Conservation (phyloP, 148 eudicot genomes). For the Dianthus caryophyllus region DNA sequence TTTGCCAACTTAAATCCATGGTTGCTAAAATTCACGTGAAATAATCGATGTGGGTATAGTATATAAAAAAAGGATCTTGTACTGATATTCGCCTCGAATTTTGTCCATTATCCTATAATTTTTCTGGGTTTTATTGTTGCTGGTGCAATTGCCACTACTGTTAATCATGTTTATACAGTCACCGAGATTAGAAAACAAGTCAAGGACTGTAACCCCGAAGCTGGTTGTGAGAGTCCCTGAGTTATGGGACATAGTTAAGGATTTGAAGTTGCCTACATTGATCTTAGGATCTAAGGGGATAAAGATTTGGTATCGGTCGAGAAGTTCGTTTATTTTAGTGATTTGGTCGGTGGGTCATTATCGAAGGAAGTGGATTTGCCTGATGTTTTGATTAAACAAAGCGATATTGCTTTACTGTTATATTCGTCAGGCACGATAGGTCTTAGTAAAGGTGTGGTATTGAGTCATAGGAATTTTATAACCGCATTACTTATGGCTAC, state of each 20-base stretch:
- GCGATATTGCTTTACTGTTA: conserved; percentile 55
- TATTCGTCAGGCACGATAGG: conserved; percentile 85
- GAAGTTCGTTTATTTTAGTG: conserved; percentile 33
- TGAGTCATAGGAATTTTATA: conserved; percentile 67
- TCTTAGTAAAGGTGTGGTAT: conserved; percentile 60
- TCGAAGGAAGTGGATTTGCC: conserved; percentile 34
- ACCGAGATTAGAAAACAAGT: conserved; percentile 56
- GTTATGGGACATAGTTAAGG: conserved; percentile 41
- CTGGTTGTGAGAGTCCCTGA: conserved; percentile 46
- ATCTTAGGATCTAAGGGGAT: conserved; percentile 31
- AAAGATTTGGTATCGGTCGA: conserved; percentile 10
- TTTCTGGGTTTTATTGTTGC: conserved; percentile 50
- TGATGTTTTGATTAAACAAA: conserved; percentile 27
- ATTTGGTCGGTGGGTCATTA: conserved; percentile 42
- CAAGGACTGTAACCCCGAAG: conserved; percentile 49
- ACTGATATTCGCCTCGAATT: conserved; percentile 63
- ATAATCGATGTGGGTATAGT: conserved; percentile 44
- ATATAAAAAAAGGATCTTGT: conserved; percentile 57
- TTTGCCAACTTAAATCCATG: conserved; percentile 43
- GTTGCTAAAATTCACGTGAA: conserved; percentile 47
- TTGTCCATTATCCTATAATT: conserved; percentile 46
- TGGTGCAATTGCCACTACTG: conserved; percentile 71
- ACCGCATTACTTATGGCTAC: conserved; percentile 48
- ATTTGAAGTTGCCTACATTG: conserved; percentile 42
- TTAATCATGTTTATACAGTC: conserved; percentile 52